Evolutionary conservation across 306 rosid species (phyloP).

Genomic region (Malus asiatica): DNA sequence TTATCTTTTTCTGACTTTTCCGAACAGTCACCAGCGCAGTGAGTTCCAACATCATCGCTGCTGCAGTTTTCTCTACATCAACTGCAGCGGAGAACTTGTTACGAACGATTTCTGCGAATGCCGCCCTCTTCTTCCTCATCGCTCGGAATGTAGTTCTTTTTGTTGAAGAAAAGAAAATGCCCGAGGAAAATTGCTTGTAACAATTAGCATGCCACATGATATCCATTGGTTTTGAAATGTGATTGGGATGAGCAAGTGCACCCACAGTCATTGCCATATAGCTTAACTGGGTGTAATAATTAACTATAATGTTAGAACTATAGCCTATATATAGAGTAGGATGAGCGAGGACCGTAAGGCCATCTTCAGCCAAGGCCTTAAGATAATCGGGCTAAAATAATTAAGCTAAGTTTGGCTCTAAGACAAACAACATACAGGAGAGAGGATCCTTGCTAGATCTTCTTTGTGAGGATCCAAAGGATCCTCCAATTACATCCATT

Average conservation of each 20-base stretch:
- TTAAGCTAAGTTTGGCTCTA: too few species aligned
- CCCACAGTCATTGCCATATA: neutral
- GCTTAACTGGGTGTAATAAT: too few species aligned
- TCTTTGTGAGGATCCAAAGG: too few species aligned
- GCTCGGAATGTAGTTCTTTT: neutral
- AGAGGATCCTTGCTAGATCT: too few species aligned
- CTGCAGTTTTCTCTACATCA: too few species aligned
- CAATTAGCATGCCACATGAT: neutral
- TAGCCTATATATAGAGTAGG: too few species aligned
- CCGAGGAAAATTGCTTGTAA: neutral
- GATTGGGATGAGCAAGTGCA: neutral
- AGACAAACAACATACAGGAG: too few species aligned
- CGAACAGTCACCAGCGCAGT: neutral
- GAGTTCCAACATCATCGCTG: neutral
- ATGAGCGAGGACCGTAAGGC: too few species aligned
- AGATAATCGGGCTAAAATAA: too few species aligned
- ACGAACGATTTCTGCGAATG: neutral
- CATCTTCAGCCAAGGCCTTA: too few species aligned
- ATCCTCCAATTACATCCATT: too few species aligned
- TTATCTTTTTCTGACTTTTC: neutral
- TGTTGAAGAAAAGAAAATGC: neutral
- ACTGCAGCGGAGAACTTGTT: neutral
- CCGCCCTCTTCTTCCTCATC: constrained; percentile 4
- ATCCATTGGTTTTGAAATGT: neutral
- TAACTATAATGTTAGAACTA: too few species aligned